A percentile compares a stretch with the other conserved stretches of the same genome.
phyloP scores from a whole-genome alignment of 305 asterid species.

The Solanum hybrid region DNA sequence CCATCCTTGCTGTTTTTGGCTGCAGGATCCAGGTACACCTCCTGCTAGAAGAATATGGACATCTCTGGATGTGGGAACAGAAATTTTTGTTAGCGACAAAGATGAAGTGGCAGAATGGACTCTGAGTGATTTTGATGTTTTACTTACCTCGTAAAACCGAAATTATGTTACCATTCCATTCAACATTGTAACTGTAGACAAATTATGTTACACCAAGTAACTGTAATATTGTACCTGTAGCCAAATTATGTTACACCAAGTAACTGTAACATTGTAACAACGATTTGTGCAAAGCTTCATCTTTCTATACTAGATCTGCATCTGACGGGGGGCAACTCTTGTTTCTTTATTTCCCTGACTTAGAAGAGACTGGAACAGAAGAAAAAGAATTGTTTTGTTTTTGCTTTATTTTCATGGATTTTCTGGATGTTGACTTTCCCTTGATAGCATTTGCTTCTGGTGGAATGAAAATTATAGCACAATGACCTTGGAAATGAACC shows the following conservation, averaged over 20 bases:
- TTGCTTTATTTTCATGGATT: background rate
- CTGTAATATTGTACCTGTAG: background rate
- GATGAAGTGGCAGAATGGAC: constrained; percentile 77
- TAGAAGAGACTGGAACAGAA: background rate
- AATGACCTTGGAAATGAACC: background rate
- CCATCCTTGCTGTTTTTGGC: background rate
- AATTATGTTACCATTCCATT: background rate
- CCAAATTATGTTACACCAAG: background rate
- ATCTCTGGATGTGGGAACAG: constrained; percentile 74
- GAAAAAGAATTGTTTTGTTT: background rate
- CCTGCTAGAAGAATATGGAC: constrained; percentile 76
- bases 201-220: background rate
- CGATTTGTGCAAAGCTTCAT: background rate
- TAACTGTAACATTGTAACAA: background rate
- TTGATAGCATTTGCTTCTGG: background rate
- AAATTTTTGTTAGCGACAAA: constrained; percentile 60
- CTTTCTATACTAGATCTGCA: background rate
- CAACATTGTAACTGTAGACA: background rate
- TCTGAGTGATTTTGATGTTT: constrained; percentile 59
- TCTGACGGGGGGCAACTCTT: background rate
- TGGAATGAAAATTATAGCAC: background rate
- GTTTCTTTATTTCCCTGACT: background rate
- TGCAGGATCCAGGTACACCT: constrained; percentile 55
- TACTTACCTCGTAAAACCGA: constrained; percentile 22
- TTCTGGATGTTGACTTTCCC: background rate